Evolutionary conservation across 148 eudicot genomes (phyloP).

Genomic region (Rhododendron griersonianum): DNA sequence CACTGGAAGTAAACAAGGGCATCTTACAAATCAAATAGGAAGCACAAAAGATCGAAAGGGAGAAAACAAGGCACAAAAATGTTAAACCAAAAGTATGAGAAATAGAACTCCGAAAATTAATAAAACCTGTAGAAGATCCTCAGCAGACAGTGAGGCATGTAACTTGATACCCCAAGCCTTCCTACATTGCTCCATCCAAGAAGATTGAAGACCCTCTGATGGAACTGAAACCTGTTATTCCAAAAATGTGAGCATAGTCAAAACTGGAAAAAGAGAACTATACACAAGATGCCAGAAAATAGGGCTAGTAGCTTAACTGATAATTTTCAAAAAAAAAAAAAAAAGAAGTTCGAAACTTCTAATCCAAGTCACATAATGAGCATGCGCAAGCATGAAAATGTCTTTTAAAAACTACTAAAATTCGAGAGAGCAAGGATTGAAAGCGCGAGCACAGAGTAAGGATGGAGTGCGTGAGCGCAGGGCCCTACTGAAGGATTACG

Average conservation of each 20-base stretch:
- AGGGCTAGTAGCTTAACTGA: not conserved
- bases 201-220: slow-evolving; percentile 38
- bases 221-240: slow-evolving; percentile 40
- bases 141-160: slow-evolving; percentile 28
- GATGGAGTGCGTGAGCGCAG: not conserved
- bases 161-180: slow-evolving; percentile 36
- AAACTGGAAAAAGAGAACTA: not conserved
- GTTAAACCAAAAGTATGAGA: not conserved
- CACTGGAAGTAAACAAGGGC: not conserved
- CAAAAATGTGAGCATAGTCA: not conserved
- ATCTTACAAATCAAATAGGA: not conserved
- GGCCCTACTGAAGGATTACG: not conserved
- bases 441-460: not conserved
- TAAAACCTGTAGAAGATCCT: slow-evolving; percentile 46
- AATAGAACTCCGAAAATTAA: not conserved
- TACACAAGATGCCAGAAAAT: not conserved
- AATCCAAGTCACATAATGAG: not conserved
- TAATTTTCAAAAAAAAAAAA: too few species aligned
- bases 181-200: slow-evolving; percentile 41
- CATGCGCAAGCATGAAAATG: not conserved
- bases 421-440: not conserved
- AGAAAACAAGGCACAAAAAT: not conserved
- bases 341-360: not conserved
- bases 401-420: not conserved
- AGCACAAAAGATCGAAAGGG: not conserved